phyloP scores from a whole-genome alignment of 306 rosid species.

The Citrullus amarus region DNA sequence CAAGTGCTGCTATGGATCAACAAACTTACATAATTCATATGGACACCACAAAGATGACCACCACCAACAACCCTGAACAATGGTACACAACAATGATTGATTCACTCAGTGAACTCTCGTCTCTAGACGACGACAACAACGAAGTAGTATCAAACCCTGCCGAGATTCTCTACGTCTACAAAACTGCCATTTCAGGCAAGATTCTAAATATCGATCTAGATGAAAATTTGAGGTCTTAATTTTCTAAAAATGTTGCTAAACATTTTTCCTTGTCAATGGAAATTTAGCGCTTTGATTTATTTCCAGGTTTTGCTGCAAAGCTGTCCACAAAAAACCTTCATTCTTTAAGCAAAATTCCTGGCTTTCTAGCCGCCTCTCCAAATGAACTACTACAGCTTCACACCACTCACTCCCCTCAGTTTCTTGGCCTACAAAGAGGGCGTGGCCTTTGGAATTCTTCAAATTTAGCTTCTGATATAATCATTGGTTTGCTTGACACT shows the following conservation, averaged over 20 bases:
- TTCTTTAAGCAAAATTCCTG: constrained; percentile 27
- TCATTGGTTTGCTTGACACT: constrained; percentile 50
- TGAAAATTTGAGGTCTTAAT: no score
- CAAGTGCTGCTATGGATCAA: constrained; percentile 20
- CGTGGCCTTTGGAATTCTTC: constrained; percentile 44
- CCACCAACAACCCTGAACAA: constrained; percentile 18
- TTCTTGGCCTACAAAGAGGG: constrained; percentile 40
- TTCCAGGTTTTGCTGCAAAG: constrained; percentile 41
- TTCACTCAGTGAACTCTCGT: constrained; percentile 28
- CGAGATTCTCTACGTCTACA: constrained; percentile 44
- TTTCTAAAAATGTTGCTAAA: no score
- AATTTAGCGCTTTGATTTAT: neutral
- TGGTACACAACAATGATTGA: constrained; percentile 36
- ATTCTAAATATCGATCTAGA: neutral
- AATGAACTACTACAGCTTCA: constrained; percentile 50
- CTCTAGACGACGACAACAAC: neutral
- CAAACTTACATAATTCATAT: constrained; percentile 55
- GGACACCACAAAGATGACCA: constrained; percentile 37
- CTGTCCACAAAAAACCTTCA: constrained; percentile 36
- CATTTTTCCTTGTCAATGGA: neutral
- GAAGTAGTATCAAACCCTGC: constrained; percentile 4
- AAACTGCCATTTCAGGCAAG: constrained; percentile 29
- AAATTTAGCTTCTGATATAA: constrained; percentile 43
- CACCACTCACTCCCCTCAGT: constrained; percentile 44
- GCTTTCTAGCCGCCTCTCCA: constrained; percentile 44